These are phyloP conservation scores for Clavariopsis aquatica DNA, from an alignment of 495 filamentous ascomycete species.

Conservation along the genomic window DNA sequence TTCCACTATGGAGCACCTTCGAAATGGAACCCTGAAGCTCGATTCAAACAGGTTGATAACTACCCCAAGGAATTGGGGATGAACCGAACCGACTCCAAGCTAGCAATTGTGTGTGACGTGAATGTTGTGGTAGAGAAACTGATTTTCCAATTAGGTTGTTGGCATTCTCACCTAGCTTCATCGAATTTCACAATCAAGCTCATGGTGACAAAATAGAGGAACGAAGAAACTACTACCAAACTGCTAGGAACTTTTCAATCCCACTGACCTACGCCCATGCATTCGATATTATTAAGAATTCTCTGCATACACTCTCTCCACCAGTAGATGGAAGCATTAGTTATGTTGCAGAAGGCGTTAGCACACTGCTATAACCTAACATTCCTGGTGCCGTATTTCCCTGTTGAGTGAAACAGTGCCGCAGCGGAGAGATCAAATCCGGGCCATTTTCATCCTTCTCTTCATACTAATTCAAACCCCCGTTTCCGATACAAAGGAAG, in stretches of 20 bases:
- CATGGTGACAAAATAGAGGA: slow-evolving; percentile 50
- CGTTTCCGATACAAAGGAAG: no score
- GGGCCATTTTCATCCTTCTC: no score
- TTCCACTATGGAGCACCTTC: slow-evolving; percentile 62
- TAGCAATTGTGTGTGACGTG: slow-evolving; percentile 59
- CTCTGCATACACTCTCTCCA: slow-evolving; percentile 45
- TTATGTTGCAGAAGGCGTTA: slow-evolving; percentile 67
- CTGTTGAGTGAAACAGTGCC: no score
- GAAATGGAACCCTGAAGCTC: slow-evolving; percentile 58
- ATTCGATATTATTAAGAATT: slow-evolving; percentile 57
- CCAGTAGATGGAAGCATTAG: slow-evolving; percentile 55
- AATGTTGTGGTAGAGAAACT: slow-evolving; percentile 56
- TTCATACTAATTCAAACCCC: no score
- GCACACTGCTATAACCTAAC: slow-evolving; percentile 72
- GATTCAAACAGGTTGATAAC: slow-evolving; percentile 63
- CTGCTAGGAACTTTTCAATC: slow-evolving; percentile 10
- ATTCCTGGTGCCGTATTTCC: slow-evolving; percentile 64
- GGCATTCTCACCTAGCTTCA: slow-evolving; percentile 47
- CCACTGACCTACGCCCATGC: slow-evolving; percentile 58
- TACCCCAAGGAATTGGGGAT: slow-evolving; percentile 59
- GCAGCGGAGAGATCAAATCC: no score
- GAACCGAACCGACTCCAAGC: slow-evolving; percentile 46
- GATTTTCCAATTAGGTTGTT: slow-evolving; percentile 44
- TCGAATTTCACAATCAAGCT: slow-evolving; percentile 45
- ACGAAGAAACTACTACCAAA: slow-evolving; percentile 41